Percentiles rank a stretch among this genome's conserved stretches.
These are phyloP conservation scores for Alternaria burnsii DNA, from an alignment of 2,329 filamentous ascomycete species.

Conservation along the genomic window DNA sequence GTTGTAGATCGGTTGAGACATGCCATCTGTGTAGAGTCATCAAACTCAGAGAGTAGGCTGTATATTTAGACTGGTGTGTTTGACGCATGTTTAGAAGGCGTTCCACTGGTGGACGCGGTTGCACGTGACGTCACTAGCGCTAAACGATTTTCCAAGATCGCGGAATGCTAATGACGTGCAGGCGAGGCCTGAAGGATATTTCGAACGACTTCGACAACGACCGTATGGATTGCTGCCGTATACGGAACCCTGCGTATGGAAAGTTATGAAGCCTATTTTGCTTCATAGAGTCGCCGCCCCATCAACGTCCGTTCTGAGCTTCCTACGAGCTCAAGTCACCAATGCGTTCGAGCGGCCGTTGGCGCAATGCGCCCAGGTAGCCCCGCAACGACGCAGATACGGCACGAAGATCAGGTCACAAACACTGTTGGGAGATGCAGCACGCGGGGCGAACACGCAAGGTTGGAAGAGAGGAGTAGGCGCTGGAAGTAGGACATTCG, in stretches of 20 bases:
- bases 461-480: not conserved
- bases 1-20: slow-evolving; percentile 53
- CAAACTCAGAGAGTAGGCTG: not conserved
- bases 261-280: slow-evolving; percentile 50
- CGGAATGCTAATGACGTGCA: slow-evolving; percentile 25
- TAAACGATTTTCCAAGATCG: slow-evolving; percentile 27
- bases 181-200: slow-evolving; percentile 13
- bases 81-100: not conserved
- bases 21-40: slow-evolving; percentile 14
- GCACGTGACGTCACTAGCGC: slow-evolving; percentile 45
- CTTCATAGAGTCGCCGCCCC: slow-evolving; percentile 44
- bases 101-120: not conserved
- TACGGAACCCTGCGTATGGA: slow-evolving; percentile 28
- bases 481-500: slow-evolving; percentile 9
- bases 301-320: slow-evolving; percentile 50
- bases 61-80: not conserved
- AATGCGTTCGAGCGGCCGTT: slow-evolving; percentile 40
- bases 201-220: slow-evolving; percentile 21
- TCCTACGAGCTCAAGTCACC: slow-evolving; percentile 46
- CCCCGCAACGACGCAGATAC: slow-evolving; percentile 28
- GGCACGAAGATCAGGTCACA: slow-evolving; percentile 12
- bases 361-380: slow-evolving; percentile 33
- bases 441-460: slow-evolving; percentile 6
- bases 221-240: slow-evolving; percentile 41
- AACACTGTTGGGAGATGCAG: not conserved